A percentile compares a stretch with the other conserved stretches of the same genome.
phyloP scores from a whole-genome alignment of 176 grass and related monocot genomes.

The Alloteropsis semialata region DNA sequence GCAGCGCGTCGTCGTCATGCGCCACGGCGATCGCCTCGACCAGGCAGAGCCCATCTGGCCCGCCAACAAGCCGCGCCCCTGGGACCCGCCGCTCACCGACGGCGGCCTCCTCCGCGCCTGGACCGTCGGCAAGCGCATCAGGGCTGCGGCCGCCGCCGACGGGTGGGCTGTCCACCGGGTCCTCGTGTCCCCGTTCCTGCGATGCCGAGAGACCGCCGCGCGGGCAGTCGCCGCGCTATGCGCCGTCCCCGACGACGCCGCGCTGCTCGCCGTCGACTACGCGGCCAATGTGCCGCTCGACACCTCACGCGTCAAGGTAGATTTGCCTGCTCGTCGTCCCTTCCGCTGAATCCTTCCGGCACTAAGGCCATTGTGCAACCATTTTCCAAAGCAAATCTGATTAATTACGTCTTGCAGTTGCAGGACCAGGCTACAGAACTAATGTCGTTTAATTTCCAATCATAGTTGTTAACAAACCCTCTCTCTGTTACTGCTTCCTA shows the following conservation, averaged over 20 bases:
- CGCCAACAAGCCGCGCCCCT: slow-evolving; percentile 40
- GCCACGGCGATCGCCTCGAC: slow-evolving; percentile 83
- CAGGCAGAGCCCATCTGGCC: slow-evolving; percentile 61
- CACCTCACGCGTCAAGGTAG: slow-evolving; percentile 56
- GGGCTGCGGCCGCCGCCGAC: slow-evolving; percentile 25
- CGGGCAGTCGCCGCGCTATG: slow-evolving; percentile 54
- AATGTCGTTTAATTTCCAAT: too few species aligned
- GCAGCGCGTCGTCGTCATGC: slow-evolving; percentile 72
- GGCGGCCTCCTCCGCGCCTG: slow-evolving; percentile 56
- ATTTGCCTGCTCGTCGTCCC: too few species aligned
- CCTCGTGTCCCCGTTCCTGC: slow-evolving; percentile 73
- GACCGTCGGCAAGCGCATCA: slow-evolving; percentile 56
- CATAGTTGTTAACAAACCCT: not conserved
- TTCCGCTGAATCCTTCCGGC: too few species aligned
- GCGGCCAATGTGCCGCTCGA: slow-evolving; percentile 48
- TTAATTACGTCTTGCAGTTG: not conserved
- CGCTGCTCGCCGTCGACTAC: slow-evolving; percentile 34
- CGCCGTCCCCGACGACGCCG: slow-evolving; percentile 50
- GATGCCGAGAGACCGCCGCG: slow-evolving; percentile 75
- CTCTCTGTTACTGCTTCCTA: not conserved
- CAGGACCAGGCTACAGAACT: not conserved
- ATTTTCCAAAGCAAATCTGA: not conserved
- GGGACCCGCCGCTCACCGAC: slow-evolving; percentile 70
- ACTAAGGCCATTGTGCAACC: too few species aligned
- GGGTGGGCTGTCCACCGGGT: slow-evolving; percentile 53